Percentiles rank a stretch among this genome's conserved stretches.
Conservation (phyloP, 805 yeast genomes). For the Grigorovia yakushimaensis region DNA sequence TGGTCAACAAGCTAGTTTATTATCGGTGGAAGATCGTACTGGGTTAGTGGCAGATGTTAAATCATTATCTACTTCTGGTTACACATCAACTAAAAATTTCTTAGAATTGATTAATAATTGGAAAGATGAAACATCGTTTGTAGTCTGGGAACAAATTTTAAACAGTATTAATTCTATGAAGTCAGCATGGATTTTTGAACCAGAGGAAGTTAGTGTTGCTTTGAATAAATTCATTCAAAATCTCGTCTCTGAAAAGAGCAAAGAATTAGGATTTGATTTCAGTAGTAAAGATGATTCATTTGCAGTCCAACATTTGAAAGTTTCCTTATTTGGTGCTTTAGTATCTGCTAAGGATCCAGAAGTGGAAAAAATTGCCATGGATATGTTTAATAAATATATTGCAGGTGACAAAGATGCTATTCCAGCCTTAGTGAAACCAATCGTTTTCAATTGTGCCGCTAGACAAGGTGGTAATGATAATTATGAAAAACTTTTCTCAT, state of each 20-base stretch:
- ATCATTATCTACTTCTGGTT: slow-evolving; percentile 62
- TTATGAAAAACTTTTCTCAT: slow-evolving; percentile 50
- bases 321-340: slow-evolving; percentile 52
- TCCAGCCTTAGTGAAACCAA: slow-evolving; percentile 61
- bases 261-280: slow-evolving; percentile 58
- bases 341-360: slow-evolving; percentile 40
- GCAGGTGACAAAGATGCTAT: slow-evolving; percentile 60
- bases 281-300: slow-evolving; percentile 44
- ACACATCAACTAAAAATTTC: slow-evolving; percentile 50
- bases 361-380: slow-evolving; percentile 38
- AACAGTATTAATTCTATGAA: slow-evolving; percentile 39
- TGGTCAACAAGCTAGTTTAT: slow-evolving; percentile 45
- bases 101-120: slow-evolving; percentile 51
- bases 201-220: slow-evolving; percentile 36
- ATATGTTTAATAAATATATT: slow-evolving; percentile 43
- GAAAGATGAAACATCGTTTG: slow-evolving; percentile 50
- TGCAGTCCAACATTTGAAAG: slow-evolving; percentile 57
- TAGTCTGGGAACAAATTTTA: slow-evolving; percentile 58
- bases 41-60: slow-evolving; percentile 76
- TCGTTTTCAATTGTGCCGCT: slow-evolving; percentile 61
- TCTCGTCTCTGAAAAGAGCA: slow-evolving; percentile 45
- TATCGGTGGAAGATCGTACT: slow-evolving; percentile 68
- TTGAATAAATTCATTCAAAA: slow-evolving; percentile 44
- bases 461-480: slow-evolving; percentile 50
- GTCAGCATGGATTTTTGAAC: slow-evolving; percentile 48